A percentile compares a stretch with the other conserved stretches of the same genome.
phyloP scores from a whole-genome alignment of 352 stramenopile species.

The Phytopythium litorale region DNA sequence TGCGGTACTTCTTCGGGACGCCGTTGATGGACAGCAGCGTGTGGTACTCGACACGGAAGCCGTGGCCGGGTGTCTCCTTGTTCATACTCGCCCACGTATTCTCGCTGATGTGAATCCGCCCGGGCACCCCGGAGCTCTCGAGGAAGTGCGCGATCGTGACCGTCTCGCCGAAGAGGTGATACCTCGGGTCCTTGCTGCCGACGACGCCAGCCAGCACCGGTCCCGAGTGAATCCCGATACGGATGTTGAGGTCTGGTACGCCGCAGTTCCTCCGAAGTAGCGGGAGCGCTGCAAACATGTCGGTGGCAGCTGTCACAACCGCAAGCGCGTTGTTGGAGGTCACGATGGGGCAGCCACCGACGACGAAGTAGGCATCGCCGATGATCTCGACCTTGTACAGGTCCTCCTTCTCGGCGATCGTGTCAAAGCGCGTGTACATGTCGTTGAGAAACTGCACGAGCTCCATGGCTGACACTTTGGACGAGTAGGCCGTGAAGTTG shows the following conservation, averaged over 20 bases:
- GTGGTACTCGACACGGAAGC: constrained; percentile 85
- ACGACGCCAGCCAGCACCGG: constrained; percentile 81
- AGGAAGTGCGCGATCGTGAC: constrained; percentile 83
- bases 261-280: constrained; percentile 68
- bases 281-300: constrained; percentile 67
- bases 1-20: constrained; percentile 72
- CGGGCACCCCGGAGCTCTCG: constrained; percentile 71
- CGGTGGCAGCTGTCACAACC: constrained; percentile 68
- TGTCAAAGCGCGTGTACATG: constrained; percentile 88
- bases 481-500: constrained; percentile 83
- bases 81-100: constrained; percentile 80
- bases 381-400: constrained; percentile 92
- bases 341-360: constrained; percentile 59
- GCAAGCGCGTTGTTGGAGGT: constrained; percentile 60
- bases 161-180: constrained; percentile 84
- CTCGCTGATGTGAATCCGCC: constrained; percentile 80
- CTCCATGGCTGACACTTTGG: constrained; percentile 77
- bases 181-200: constrained; percentile 76
- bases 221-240: constrained; percentile 84
- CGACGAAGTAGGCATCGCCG: constrained; percentile 85
- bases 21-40: constrained; percentile 73
- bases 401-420: constrained; percentile 77
- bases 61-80: constrained; percentile 70
- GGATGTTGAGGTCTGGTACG: constrained; percentile 77
- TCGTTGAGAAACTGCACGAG: constrained; percentile 88